phyloP scores from a whole-genome alignment of 352 stramenopile species.

The Phytophthora pseudosyringae region DNA sequence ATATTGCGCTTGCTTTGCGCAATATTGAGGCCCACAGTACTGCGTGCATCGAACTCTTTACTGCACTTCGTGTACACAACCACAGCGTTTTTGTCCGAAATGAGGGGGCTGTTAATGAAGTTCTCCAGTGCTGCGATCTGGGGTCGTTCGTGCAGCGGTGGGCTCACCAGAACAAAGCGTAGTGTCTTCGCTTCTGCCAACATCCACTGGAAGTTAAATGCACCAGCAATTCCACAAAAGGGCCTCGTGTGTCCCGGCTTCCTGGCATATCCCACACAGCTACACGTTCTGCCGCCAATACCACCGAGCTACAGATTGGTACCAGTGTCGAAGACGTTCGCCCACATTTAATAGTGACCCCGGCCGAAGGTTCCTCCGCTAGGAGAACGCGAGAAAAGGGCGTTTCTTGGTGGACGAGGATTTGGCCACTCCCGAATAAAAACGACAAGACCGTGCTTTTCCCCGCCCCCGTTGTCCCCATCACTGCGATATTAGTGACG shows the following conservation, averaged over 20 bases:
- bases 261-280: constrained; percentile 39
- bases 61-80: constrained; percentile 37
- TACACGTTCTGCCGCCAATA: background rate
- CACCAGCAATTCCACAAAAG: constrained; percentile 27
- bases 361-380: background rate
- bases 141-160: constrained; percentile 21
- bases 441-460: constrained; percentile 34
- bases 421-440: constrained; percentile 19
- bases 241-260: constrained; percentile 27
- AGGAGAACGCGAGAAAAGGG: constrained; percentile 14
- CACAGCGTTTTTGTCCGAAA: constrained; percentile 29
- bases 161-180: constrained; percentile 30
- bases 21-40: constrained; percentile 24
- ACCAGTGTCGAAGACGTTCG: constrained; percentile 5
- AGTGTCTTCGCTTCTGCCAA: constrained; percentile 12
- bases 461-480: constrained; percentile 21
- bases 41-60: constrained; percentile 24
- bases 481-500: constrained; percentile 15
- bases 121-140: constrained; percentile 10
- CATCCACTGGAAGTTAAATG: constrained; percentile 31
- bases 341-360: constrained; percentile 21
- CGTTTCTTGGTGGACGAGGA: constrained; percentile 19
- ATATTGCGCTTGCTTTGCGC: constrained; percentile 16
- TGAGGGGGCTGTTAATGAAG: constrained; percentile 26
- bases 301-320: constrained; percentile 8